Conservation (phyloP, 139 green algal species). For the Spirogloea muscicola region DNA sequence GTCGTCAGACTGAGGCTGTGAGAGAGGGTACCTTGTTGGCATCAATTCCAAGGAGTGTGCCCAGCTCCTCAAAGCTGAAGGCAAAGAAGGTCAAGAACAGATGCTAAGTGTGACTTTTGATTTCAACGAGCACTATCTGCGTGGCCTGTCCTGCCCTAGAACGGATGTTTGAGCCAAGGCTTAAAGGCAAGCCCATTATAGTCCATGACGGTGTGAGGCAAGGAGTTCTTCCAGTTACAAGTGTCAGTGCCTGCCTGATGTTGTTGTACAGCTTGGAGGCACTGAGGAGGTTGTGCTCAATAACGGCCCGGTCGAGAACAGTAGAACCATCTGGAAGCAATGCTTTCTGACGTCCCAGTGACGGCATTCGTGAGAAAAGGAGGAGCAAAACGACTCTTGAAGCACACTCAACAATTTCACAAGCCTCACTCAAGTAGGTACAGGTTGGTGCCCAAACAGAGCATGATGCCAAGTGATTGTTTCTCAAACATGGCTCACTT, state of each 20-base stretch:
- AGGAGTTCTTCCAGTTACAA: too few species aligned
- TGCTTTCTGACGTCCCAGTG: too few species aligned
- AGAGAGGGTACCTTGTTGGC: conserved; percentile 42
- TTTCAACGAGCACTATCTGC: too few species aligned
- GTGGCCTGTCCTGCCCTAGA: too few species aligned
- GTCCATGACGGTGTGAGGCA: too few species aligned
- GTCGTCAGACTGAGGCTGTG: too few species aligned
- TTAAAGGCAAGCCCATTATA: too few species aligned
- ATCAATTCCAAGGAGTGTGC: conserved; percentile 74
- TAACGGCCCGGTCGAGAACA: conserved; percentile 81
- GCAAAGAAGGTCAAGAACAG: too few species aligned
- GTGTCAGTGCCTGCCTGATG: too few species aligned
- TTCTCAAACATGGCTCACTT: conserved; percentile 51
- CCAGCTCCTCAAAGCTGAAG: conserved; percentile 73
- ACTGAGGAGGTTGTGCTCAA: conserved; percentile 89
- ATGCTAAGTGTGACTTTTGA: background rate
- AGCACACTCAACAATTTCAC: conserved; percentile 72
- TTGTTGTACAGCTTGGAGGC: conserved; percentile 89
- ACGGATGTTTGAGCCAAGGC: too few species aligned
- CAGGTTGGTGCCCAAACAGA: too few species aligned
- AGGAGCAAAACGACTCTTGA: conserved; percentile 56
- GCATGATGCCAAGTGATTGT: background rate
- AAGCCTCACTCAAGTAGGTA: background rate
- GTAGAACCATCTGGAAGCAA: conserved; percentile 43
- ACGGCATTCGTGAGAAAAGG: conserved; percentile 8